Conservation (phyloP, 805 yeast species). For the Suhomyces prunicola region DNA sequence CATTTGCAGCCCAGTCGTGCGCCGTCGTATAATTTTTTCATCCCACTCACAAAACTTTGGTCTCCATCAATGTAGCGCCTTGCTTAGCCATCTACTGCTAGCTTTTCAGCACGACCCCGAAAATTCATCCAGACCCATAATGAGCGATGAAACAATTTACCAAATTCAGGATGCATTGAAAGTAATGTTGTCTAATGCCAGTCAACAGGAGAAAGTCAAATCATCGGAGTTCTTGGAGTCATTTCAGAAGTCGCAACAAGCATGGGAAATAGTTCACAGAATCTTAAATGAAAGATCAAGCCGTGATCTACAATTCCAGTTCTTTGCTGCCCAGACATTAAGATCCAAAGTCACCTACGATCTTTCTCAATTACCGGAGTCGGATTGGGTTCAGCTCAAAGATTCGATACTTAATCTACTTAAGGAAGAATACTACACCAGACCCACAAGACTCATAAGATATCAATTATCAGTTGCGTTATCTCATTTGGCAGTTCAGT, state of each 20-base stretch:
- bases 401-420: conserved; percentile 61
- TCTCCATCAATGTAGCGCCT: background rate
- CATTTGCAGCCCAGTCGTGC: conserved; percentile 1
- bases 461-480: conserved; percentile 81
- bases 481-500: conserved; percentile 79
- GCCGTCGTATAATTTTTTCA: background rate
- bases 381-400: conserved; percentile 59
- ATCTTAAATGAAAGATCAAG: conserved; percentile 40
- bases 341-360: conserved; percentile 84
- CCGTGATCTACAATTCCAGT: conserved; percentile 52
- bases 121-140: conserved; percentile 1
- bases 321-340: conserved; percentile 90
- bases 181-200: conserved; percentile 45
- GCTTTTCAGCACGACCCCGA: background rate
- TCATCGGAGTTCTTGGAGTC: conserved; percentile 62
- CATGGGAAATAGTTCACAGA: conserved; percentile 72
- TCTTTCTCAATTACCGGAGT: conserved; percentile 67
- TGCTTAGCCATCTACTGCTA: background rate
- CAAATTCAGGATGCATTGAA: conserved; percentile 45
- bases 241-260: conserved; percentile 78
- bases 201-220: conserved; percentile 44
- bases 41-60: background rate
- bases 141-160: conserved; percentile 12
- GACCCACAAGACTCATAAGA: conserved; percentile 53
- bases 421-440: conserved; percentile 33